Conservation (phyloP, 108 stramenopile species). For the Epithemia pelagica region DNA sequence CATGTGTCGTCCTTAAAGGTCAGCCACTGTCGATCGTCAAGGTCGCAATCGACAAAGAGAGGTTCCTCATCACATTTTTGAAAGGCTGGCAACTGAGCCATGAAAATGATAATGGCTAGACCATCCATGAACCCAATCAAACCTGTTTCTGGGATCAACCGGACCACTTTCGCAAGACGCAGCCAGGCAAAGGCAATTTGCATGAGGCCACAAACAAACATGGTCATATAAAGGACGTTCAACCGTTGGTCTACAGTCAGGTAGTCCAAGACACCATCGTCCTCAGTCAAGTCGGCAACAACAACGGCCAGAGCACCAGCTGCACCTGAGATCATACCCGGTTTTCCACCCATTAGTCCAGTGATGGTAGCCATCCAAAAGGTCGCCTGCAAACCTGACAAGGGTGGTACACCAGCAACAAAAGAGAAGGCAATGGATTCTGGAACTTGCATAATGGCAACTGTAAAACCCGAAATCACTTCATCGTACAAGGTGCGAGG, state of each 20-base stretch:
- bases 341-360: slow-evolving; percentile 46
- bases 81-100: slow-evolving; percentile 46
- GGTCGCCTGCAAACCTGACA: slow-evolving; percentile 47
- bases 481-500: slow-evolving; percentile 27
- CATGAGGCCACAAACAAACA: slow-evolving; percentile 40
- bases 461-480: slow-evolving; percentile 45
- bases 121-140: slow-evolving; percentile 60
- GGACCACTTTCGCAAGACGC: slow-evolving; percentile 38
- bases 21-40: slow-evolving; percentile 39
- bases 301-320: slow-evolving; percentile 65
- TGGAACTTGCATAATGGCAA: slow-evolving; percentile 58
- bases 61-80: slow-evolving; percentile 28
- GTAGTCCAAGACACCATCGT: slow-evolving; percentile 38
- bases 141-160: slow-evolving; percentile 49
- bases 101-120: slow-evolving; percentile 48
- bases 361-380: slow-evolving; percentile 50
- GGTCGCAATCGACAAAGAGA: slow-evolving; percentile 40
- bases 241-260: slow-evolving; percentile 29
- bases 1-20: slow-evolving; percentile 27
- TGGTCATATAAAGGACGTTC: slow-evolving; percentile 43
- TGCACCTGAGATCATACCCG: slow-evolving; percentile 54
- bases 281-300: slow-evolving; percentile 32
- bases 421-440: slow-evolving; percentile 55
- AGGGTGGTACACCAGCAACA: slow-evolving; percentile 51
- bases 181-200: slow-evolving; percentile 43